Base-by-base conservation (phyloP, 305 asterid species). In the Fraxinus baroniana region DNA sequence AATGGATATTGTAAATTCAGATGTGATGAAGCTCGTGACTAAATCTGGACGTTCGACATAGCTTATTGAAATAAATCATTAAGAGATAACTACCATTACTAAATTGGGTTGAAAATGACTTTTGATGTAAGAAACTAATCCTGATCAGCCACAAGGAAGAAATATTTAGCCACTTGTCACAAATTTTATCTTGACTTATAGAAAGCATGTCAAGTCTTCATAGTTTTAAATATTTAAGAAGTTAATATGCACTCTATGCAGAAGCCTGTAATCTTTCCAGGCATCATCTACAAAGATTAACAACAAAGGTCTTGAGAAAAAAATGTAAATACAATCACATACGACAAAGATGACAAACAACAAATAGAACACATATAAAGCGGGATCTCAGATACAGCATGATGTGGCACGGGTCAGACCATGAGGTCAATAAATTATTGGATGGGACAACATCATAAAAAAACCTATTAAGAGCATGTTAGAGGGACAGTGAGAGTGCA, bases 121-220 rank as follows among this genome's bases (percentile, higher is more conserved):
- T 26, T 2, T 10, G 46, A n/a, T 4, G 52, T 78, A 64, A 57
- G 76, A 78, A 44, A 84, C 70, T 41, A 4, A 30, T 66, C 74
- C 49, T 75, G 70, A 12, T 68, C 37, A 28, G 22, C 37, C 20
- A 28, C 20, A 10, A 55, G 64, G 24, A 55, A 68, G 74, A 68
- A 68, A 68, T 68, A 64, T 68, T 68, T 68, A 68, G 37, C 74
- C n/a, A 12, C 36, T 13, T 0, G 36, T 24, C 20, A 13, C 37
- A n/a, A 76, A 76, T 79, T 68, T 66, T 18, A 64, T 32, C 28
- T 74, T 46, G 35, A 60, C 83, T 18, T 13, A 78, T 39, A 6
- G 81, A 37, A 49, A 83, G 49, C 64, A 62, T 13, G 73, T 73
- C 28, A 57, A 73, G 52, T 73, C 37, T 22, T 24, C 22, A 26